Conservation (phyloP, 2,329 filamentous ascomycete genomes). For the Aspergillus phoenicis region DNA sequence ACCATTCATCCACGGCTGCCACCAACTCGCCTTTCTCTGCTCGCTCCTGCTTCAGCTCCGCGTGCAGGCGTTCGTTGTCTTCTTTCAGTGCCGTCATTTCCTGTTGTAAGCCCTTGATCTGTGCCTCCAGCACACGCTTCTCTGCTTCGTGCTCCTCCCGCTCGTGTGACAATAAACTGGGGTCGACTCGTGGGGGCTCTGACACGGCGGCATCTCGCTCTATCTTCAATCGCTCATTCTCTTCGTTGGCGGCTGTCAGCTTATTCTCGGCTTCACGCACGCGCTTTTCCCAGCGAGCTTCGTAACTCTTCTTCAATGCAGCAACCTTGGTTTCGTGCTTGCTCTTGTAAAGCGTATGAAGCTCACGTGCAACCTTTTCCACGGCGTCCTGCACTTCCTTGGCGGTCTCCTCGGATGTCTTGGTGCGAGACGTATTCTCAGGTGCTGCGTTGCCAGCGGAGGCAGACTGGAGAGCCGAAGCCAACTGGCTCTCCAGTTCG, state of each 20-base stretch:
- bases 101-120: conserved; percentile 72
- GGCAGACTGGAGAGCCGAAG: conserved; percentile 42
- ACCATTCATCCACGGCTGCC: conserved; percentile 51
- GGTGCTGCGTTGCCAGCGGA: conserved; percentile 35
- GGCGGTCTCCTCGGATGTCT: conserved; percentile 49
- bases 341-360: conserved; percentile 90
- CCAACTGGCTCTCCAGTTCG: conserved; percentile 50
- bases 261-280: conserved; percentile 74
- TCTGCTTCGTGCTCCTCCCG: conserved; percentile 67
- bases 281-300: conserved; percentile 86
- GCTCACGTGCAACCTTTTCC: conserved; percentile 88
- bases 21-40: conserved; percentile 52
- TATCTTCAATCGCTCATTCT: conserved; percentile 73
- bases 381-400: conserved; percentile 80
- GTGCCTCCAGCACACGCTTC: conserved; percentile 70
- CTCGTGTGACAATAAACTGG: conserved; percentile 46
- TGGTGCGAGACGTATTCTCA: conserved; percentile 40
- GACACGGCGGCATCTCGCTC: conserved; percentile 68
- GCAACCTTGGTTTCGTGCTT: conserved; percentile 97
- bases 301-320: conserved; percentile 79
- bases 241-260: conserved; percentile 68
- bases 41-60: conserved; percentile 59
- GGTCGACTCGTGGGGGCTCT: conserved; percentile 53
- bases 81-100: conserved; percentile 70
- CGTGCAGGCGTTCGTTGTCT: conserved; percentile 67